These are phyloP conservation scores for Mesembryanthemum crystallinum DNA, from an alignment of 148 eudicot species.

Conservation along the genomic window DNA sequence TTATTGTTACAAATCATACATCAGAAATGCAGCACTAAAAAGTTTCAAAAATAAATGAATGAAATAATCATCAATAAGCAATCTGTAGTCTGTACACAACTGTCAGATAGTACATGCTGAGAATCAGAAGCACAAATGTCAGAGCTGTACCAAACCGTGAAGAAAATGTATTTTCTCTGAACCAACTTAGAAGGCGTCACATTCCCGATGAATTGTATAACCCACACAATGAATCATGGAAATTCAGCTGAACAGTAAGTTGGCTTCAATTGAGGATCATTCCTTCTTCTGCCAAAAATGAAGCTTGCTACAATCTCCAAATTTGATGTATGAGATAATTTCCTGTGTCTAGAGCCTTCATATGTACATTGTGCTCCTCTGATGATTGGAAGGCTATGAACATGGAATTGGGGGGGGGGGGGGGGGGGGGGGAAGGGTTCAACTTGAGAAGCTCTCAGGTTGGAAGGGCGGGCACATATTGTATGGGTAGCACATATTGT, in stretches of 20 bases:
- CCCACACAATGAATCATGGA: neutral
- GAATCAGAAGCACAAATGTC: neutral
- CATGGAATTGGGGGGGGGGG: neutral
- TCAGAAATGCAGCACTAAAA: neutral
- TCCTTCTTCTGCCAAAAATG: neutral
- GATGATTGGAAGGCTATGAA: neutral
- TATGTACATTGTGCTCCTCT: neutral
- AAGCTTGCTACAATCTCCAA: neutral
- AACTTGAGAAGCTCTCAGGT: neutral
- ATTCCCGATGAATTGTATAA: neutral
- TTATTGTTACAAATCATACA: neutral
- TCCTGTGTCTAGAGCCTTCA: neutral
- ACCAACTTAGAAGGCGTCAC: neutral
- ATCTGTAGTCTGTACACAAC: neutral
- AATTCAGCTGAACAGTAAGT: neutral
- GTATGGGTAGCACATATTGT: neutral
- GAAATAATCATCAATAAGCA: slow-evolving; percentile 3
- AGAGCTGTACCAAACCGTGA: neutral
- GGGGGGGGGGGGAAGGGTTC: too few relatives aligned
- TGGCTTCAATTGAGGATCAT: neutral
- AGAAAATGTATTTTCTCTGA: slow-evolving; percentile 1
- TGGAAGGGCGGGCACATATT: neutral
- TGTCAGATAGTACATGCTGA: neutral
- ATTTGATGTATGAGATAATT: neutral
- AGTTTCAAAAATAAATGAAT: neutral